phyloP scores from a whole-genome alignment of 441 rosid species.

The Pelargonium fulgidum region DNA sequence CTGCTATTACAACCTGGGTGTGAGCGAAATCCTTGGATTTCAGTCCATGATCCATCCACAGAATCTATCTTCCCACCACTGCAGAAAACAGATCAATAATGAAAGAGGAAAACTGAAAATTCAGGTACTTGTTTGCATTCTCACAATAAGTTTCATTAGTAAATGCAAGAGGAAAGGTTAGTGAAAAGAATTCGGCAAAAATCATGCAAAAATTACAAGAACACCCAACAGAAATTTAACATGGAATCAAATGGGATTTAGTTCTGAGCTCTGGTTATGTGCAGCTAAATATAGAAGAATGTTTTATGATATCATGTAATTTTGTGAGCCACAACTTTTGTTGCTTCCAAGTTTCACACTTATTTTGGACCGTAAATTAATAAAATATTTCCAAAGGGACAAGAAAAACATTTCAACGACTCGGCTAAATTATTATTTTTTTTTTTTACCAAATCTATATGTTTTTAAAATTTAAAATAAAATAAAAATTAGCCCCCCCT shows the following conservation, averaged over 20 bases:
- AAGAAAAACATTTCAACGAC: not conserved
- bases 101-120: not conserved
- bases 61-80: slow-evolving; percentile 75
- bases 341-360: not conserved
- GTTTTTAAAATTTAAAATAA: not conserved
- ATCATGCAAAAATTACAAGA: not conserved
- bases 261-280: not conserved
- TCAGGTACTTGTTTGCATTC: not conserved
- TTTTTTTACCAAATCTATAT: not conserved
- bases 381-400: not conserved
- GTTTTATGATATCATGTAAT: not conserved
- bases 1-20: slow-evolving; percentile 76
- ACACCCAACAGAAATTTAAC: not conserved
- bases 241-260: not conserved
- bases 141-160: slow-evolving; percentile 6
- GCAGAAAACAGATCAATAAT: slow-evolving; percentile 24
- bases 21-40: slow-evolving; percentile 46
- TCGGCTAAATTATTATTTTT: not conserved
- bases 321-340: not conserved
- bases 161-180: not conserved
- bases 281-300: not conserved
- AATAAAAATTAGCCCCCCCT: no score
- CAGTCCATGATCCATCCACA: slow-evolving; percentile 59
- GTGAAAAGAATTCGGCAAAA: not conserved
- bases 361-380: not conserved